A percentile compares a stretch with the other conserved stretches of the same genome.
Evolutionary conservation across 2,329 filamentous ascomycete genomes (phyloP).

Genomic region (Coniosporium tulheliwenetii): DNA sequence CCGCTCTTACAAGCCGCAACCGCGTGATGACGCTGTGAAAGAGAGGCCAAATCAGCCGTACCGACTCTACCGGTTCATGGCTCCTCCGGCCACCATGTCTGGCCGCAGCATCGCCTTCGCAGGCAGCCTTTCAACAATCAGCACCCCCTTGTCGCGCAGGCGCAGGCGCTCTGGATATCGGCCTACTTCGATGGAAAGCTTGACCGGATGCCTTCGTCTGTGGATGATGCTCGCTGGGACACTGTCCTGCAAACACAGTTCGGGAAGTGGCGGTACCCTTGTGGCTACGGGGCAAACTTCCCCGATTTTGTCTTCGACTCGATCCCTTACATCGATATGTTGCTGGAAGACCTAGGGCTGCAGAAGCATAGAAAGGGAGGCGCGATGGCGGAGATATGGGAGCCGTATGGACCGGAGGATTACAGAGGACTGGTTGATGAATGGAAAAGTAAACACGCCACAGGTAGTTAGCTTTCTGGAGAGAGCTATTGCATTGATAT

Average conservation of each 20-base stretch:
- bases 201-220: conserved; percentile 12
- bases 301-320: conserved; percentile 65
- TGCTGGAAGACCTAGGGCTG: conserved; percentile 51
- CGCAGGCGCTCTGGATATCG: conserved; percentile 31
- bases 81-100: conserved; percentile 15
- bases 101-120: conserved; percentile 20
- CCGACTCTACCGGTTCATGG: conserved; percentile 28
- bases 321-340: conserved; percentile 55
- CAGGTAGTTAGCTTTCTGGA: background rate
- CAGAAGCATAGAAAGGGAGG: conserved; percentile 37
- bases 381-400: conserved; percentile 33
- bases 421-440: conserved; percentile 39
- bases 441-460: conserved; percentile 19
- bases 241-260: conserved; percentile 50
- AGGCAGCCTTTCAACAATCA: conserved; percentile 21
- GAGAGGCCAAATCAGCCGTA: conserved; percentile 5
- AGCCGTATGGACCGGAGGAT: conserved; percentile 44
- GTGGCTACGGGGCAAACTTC: conserved; percentile 44
- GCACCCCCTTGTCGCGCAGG: conserved; percentile 20
- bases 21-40: background rate
- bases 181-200: conserved; percentile 47
- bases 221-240: conserved; percentile 32
- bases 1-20: conserved; percentile 27
- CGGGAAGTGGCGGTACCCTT: conserved; percentile 20
- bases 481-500: background rate